Conservation (phyloP, 208 protist genomes). For the Leishmania arabica region DNA sequence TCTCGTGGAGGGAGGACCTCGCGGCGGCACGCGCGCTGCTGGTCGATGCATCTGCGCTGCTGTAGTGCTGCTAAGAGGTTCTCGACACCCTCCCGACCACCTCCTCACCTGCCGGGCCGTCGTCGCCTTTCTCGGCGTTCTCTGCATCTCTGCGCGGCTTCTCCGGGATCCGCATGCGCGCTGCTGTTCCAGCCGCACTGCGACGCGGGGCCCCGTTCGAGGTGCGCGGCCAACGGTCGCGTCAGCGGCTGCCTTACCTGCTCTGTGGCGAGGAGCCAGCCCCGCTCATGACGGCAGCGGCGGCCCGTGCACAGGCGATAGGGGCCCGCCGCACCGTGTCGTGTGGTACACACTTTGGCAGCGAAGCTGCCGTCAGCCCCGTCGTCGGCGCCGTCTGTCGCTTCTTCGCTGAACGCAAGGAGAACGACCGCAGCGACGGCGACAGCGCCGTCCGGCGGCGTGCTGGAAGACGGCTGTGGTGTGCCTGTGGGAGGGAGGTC, state of each 20-base stretch:
- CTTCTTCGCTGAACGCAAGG: not conserved
- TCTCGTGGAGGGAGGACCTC: slow-evolving; percentile 14
- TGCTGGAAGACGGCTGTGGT: not conserved
- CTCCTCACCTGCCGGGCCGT: not conserved
- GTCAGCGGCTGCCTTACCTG: slow-evolving; percentile 19
- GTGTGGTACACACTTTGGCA: not conserved
- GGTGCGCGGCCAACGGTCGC: slow-evolving; percentile 1
- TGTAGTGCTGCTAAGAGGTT: slow-evolving; percentile 13
- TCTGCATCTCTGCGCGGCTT: not conserved
- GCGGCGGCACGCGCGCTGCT: slow-evolving; percentile 16
- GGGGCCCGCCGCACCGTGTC: not conserved
- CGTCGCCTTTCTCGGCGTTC: not conserved
- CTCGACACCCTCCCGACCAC: not conserved
- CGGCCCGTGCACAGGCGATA: slow-evolving; percentile 4
- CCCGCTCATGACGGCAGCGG: slow-evolving; percentile 5
- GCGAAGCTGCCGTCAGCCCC: not conserved
- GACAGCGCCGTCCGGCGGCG: not conserved
- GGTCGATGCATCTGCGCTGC: slow-evolving; percentile 17
- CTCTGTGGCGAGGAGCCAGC: slow-evolving; percentile 11
- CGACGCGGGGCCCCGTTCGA: not conserved
- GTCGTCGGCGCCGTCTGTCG: not conserved
- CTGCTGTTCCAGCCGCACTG: slow-evolving; percentile 4
- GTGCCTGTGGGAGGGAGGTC: not conserved
- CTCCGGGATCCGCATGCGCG: not conserved
- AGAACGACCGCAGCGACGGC: too few relatives aligned